These are phyloP conservation scores for Fusarium staphyleae DNA, from an alignment of 2,329 filamentous ascomycete genomes.

Conservation along the genomic window DNA sequence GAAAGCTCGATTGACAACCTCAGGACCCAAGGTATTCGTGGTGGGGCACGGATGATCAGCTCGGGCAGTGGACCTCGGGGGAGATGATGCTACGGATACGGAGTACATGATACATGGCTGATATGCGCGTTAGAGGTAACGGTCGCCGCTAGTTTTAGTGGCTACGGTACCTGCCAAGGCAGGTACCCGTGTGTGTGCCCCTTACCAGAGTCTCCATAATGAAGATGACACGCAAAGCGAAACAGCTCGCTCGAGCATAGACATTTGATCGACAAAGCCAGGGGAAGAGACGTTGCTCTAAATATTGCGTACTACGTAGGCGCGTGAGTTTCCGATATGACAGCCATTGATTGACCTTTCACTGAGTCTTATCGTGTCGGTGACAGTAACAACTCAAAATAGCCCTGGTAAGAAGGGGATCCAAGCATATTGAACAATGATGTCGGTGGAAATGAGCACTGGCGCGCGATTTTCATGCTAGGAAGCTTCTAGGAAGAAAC, in stretches of 20 bases:
- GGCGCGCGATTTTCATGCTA: slow-evolving; percentile 23
- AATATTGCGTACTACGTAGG: neutral
- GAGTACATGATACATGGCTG: too few species aligned
- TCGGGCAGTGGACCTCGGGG: slow-evolving; percentile 24
- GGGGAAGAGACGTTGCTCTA: slow-evolving; percentile 6
- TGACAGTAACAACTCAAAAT: neutral
- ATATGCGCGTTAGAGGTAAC: slow-evolving; percentile 11
- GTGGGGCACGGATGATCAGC: slow-evolving; percentile 32
- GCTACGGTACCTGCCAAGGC: slow-evolving; percentile 12
- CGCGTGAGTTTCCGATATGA: neutral
- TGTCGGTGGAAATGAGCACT: slow-evolving; percentile 41
- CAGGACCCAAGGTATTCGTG: slow-evolving; percentile 10
- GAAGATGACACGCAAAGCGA: slow-evolving; percentile 34
- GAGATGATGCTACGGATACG: slow-evolving; percentile 35
- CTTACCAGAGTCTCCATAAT: slow-evolving; percentile 10
- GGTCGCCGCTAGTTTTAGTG: slow-evolving; percentile 13
- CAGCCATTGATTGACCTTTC: neutral
- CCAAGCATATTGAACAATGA: slow-evolving; percentile 15
- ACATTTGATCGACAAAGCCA: slow-evolving; percentile 6
- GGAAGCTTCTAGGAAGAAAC: slow-evolving; percentile 31
- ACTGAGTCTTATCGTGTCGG: neutral
- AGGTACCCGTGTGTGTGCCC: slow-evolving; percentile 19
- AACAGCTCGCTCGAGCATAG: slow-evolving; percentile 12
- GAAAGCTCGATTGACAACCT: slow-evolving; percentile 7
- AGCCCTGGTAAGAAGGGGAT: neutral